Base-by-base conservation (phyloP, 768 basidiomycete species). In the Mrakia blollopis region DNA sequence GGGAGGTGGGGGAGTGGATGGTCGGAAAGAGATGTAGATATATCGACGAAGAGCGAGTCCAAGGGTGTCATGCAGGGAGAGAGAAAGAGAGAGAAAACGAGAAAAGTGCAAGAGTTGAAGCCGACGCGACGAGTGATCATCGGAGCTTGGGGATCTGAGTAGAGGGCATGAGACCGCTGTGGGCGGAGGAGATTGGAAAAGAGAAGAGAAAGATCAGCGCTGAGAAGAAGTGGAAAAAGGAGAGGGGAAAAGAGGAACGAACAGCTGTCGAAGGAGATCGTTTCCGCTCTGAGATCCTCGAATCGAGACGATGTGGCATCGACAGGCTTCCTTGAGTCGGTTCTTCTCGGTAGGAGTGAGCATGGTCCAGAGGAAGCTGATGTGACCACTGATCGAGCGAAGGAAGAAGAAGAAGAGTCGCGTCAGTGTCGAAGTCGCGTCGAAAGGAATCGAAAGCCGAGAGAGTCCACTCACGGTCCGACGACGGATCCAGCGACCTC, bases 201-300 rank as follows among this genome's bases (percentile, higher is more conserved):
- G 8, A 52, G 23, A 21, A n/a, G 18, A 47, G n/a, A 13, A 8
- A 5, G 5, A 30, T 16, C 62, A 61, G 23, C 0, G 32, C 1
- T 8, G 28, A 35, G n/a, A 52, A 39, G 8, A 10, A 25, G 6
- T 11, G 37, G 47, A 52, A n/a, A 62, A 28, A 41, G 11, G 21
- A 25, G 73, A 41, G 65, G 41, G 28, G 23, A 13, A 37, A 62
- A 32, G 47, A 0, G 13, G 18, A 21, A 63, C 81, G 78, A 50
- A 82, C 82, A 83, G 80, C 23, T 80, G 78, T 63, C 82, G 80
- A 14, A 83, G 80, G 11, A 81, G 78, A 44, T 83, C 81, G 72
- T 83, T 83, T 10, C 82, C 82, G 73, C 80, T 81, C 69, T 83
- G 82, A 16, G 81, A 81, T 63, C 81, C 81, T 37, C 82, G 77